Conservation (phyloP, 805 yeast species). For the Clavispora vitiphila region DNA sequence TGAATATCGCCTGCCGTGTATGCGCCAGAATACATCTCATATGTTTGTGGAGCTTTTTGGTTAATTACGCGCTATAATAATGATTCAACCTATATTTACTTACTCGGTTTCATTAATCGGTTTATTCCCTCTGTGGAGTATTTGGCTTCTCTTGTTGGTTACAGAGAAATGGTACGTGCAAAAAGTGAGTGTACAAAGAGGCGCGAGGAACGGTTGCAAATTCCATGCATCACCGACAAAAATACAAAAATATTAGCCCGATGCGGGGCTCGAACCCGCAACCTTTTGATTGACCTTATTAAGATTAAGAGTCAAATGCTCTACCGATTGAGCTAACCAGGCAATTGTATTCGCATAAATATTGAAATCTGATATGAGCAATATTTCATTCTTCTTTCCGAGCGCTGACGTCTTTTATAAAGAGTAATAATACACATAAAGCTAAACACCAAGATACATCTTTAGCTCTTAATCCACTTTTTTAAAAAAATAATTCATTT, state of each 20-base stretch:
- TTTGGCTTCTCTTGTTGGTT: too few relatives aligned
- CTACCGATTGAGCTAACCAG: slow-evolving; percentile 29
- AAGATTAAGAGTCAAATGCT: slow-evolving; percentile 28
- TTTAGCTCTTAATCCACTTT: too few relatives aligned
- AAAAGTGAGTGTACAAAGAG: neutral
- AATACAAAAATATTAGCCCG: slow-evolving; percentile 1
- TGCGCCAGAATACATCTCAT: neutral
- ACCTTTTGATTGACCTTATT: slow-evolving; percentile 27
- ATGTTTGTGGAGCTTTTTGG: neutral
- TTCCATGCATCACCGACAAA: neutral
- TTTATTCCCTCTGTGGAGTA: neutral
- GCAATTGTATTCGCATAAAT: neutral
- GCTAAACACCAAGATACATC: too few relatives aligned
- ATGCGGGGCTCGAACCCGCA: slow-evolving; percentile 18
- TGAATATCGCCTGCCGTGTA: neutral
- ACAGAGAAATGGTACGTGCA: too few relatives aligned
- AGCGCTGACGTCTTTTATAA: too few relatives aligned
- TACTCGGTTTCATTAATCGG: neutral
- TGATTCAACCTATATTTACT: too few relatives aligned
- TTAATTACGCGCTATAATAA: too few relatives aligned
- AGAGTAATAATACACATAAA: too few relatives aligned
- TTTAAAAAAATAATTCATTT: too few relatives aligned
- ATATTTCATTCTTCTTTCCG: too few relatives aligned
- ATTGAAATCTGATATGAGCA: too few relatives aligned
- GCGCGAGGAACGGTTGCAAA: neutral